phyloP scores from a whole-genome alignment of 192 early-diverging fungal species.

The Linnemannia exigua region DNA sequence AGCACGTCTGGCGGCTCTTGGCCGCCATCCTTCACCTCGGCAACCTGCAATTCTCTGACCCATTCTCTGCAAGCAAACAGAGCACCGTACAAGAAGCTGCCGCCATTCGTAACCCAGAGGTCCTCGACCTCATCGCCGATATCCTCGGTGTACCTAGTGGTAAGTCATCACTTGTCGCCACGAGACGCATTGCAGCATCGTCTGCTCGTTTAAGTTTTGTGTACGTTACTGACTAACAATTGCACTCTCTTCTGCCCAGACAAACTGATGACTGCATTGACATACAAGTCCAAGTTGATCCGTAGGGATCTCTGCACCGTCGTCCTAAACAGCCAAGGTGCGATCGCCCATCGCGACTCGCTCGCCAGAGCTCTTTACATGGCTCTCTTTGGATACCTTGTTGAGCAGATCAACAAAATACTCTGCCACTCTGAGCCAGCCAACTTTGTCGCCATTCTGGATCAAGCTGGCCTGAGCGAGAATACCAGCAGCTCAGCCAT shows the following conservation, averaged over 20 bases:
- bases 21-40: conserved; percentile 94
- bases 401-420: conserved; percentile 91
- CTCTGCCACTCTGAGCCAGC: conserved; percentile 79
- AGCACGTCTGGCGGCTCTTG: conserved; percentile 85
- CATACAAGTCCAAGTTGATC: conserved; percentile 87
- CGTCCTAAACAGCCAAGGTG: conserved; percentile 86
- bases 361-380: conserved; percentile 90
- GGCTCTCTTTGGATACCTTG: conserved; percentile 90
- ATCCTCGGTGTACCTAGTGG: conserved; percentile 83
- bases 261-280: conserved; percentile 77
- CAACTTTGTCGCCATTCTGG: conserved; percentile 90
- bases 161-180: conserved; percentile 38
- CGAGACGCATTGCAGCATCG: neutral
- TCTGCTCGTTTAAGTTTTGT: neutral
- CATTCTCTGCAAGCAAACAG: conserved; percentile 66
- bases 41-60: conserved; percentile 86
- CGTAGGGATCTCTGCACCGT: conserved; percentile 89
- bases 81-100: conserved; percentile 80
- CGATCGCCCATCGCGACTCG: conserved; percentile 83
- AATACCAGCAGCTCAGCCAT: conserved; percentile 57
- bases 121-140: conserved; percentile 79
- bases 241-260: neutral
- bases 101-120: conserved; percentile 80
- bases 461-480: conserved; percentile 82
- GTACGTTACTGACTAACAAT: neutral